Base-by-base conservation (phyloP, 306 rosid genomes). In the Bauhinia variegata region DNA sequence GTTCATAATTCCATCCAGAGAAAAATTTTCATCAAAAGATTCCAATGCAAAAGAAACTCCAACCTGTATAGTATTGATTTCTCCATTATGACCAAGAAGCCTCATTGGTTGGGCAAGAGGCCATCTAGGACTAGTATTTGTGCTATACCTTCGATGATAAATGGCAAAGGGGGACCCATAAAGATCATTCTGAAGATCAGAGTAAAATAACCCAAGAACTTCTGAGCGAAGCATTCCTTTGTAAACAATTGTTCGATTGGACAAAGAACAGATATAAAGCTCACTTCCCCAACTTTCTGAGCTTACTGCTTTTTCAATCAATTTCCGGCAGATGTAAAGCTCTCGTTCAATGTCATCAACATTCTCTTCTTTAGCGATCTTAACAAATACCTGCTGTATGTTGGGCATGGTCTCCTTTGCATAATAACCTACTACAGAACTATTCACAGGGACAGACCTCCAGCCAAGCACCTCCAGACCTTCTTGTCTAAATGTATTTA, bases 71-170 rank as follows among this genome's bases (percentile, higher is more conserved):
- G 98, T 93, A 75, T 93, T 93, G 66, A 93, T 93, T 84, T 93
- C 98, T 86, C 97, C 98, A 37, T 93, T 93, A 53, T 93, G 98
- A 72, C 98, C 98, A 70, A 93, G 95, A 76, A 93, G 82, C 79
- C 98, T 86, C 98, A 93, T 93, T 73, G 98, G 98, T 78, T 93
- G 98, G 19, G 98, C 98, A 76, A 93, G 98, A 75, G 98, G 98
- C 98, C 98, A 93, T 73, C 96, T 85, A 44, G 98, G 98, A 83
- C 87, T 89, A 78, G 98, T 93, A 82, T 93, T 93, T 31, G 98
- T 93, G 84, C 98, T 93, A 77, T 84, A 93, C 84, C 98, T 86
- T 68, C 98, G 88, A 84, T 93, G 98, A 83, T 93, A 93, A 74
- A 93, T 93, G 56, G 98, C 97, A 80, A 93, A 93, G 48, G 98